These are phyloP conservation scores for Tubosaeta sp. DNA, from an alignment of 768 basidiomycete species.

Conservation along the genomic window DNA sequence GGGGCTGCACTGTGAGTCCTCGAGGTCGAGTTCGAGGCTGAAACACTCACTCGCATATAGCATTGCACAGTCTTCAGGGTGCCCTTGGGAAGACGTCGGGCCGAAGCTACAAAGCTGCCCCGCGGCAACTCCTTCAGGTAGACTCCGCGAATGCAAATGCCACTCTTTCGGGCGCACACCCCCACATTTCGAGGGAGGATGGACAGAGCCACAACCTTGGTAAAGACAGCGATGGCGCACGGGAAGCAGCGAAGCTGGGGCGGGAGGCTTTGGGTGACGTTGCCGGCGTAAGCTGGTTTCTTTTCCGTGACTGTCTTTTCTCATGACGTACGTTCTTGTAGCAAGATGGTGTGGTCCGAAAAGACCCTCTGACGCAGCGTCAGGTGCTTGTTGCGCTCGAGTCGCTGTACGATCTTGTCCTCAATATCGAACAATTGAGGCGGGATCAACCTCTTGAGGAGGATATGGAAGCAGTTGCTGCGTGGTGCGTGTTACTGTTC, in stretches of 20 bases:
- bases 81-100: conserved; percentile 94
- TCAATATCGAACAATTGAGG: conserved; percentile 81
- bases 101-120: conserved; percentile 93
- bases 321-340: conserved; percentile 22
- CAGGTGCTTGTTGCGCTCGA: conserved; percentile 80
- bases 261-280: conserved; percentile 65
- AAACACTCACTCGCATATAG: conserved; percentile 31
- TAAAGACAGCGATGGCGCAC: conserved; percentile 47
- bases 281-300: conserved; percentile 40
- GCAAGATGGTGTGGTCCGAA: conserved; percentile 59
- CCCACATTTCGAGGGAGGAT: conserved; percentile 53
- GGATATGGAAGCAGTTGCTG: conserved; percentile 39
- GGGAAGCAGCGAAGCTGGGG: conserved; percentile 72
- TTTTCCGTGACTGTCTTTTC: not conserved
- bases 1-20: conserved; percentile 50
- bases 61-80: conserved; percentile 77
- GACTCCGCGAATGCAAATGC: conserved; percentile 44
- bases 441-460: conserved; percentile 64
- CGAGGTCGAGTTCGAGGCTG: not conserved
- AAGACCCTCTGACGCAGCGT: conserved; percentile 74
- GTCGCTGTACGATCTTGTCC: conserved; percentile 75
- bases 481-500: conserved; percentile 40
- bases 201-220: conserved; percentile 22
- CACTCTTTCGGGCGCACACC: conserved; percentile 39
- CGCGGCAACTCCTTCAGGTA: conserved; percentile 91